These are phyloP conservation scores for Phaffia rhodozyma DNA, from an alignment of 1,284 basidiomycete genomes.

Conservation along the genomic window DNA sequence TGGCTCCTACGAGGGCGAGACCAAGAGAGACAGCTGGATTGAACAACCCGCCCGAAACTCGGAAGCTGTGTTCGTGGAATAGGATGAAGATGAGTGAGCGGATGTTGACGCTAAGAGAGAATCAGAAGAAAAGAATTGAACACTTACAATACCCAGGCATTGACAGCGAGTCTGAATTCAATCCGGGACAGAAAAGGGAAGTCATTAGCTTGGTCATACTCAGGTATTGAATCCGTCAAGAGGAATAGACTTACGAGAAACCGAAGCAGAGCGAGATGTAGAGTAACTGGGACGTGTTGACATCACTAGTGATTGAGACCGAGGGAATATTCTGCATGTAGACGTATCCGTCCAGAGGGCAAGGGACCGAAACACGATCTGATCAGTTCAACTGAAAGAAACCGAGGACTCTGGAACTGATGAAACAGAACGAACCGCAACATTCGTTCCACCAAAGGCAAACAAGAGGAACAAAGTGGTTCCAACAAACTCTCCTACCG, in stretches of 20 bases:
- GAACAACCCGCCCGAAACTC: constrained; percentile 33
- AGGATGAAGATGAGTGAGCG: not conserved
- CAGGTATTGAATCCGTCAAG: constrained; percentile 24
- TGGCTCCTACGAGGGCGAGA: constrained; percentile 36
- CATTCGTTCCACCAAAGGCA: constrained; percentile 34
- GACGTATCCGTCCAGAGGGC: constrained; percentile 18
- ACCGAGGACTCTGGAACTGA: too few relatives aligned
- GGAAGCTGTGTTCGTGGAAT: not conserved
- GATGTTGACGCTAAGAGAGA: not conserved
- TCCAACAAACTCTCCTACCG: constrained; percentile 39
- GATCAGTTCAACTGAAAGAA: too few relatives aligned
- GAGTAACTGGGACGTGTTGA: constrained; percentile 29
- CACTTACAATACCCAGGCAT: too few relatives aligned
- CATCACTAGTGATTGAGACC: constrained; percentile 6
- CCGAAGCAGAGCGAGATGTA: constrained; percentile 40
- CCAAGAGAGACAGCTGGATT: constrained; percentile 40
- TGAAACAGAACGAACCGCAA: constrained; percentile 30
- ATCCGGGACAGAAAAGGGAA: too few relatives aligned
- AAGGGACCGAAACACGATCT: constrained; percentile 13
- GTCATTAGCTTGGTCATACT: too few relatives aligned
- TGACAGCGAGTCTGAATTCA: too few relatives aligned
- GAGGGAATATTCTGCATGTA: not conserved
- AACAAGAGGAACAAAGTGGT: constrained; percentile 38
- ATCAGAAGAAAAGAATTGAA: not conserved
- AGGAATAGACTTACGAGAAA: constrained; percentile 38